Conservation (phyloP, 2,329 filamentous ascomycete species). For the Metarhizium rileyi region DNA sequence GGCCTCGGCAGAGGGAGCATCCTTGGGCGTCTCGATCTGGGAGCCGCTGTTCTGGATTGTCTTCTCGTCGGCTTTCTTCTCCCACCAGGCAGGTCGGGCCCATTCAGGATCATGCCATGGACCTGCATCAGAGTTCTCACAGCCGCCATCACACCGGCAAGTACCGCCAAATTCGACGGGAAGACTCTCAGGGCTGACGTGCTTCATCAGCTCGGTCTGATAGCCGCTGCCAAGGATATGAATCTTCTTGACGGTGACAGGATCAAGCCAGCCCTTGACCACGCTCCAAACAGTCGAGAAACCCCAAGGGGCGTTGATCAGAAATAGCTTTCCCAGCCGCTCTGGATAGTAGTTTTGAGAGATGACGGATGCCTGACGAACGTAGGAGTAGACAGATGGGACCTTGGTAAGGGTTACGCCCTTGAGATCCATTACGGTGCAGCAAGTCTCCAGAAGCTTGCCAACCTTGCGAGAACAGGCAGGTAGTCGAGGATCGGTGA, state of each 20-base stretch:
- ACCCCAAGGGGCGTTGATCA: slow-evolving; percentile 97
- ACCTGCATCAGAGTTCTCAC: slow-evolving; percentile 76
- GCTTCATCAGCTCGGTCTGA: slow-evolving; percentile 71
- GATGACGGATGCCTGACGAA: slow-evolving; percentile 74
- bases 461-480: slow-evolving; percentile 90
- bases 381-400: slow-evolving; percentile 77
- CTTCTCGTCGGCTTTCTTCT: slow-evolving; percentile 32
- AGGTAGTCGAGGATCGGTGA: slow-evolving; percentile 84
- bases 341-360: slow-evolving; percentile 99
- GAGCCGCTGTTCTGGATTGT: slow-evolving; percentile 31
- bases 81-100: slow-evolving; percentile 56
- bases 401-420: slow-evolving; percentile 79
- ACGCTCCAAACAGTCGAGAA: slow-evolving; percentile 79
- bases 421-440: slow-evolving; percentile 97
- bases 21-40: slow-evolving; percentile 24
- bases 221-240: slow-evolving; percentile 76
- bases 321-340: slow-evolving; percentile 87
- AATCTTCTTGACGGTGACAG: slow-evolving; percentile 94
- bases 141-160: slow-evolving; percentile 76
- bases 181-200: slow-evolving; percentile 84
- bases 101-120: slow-evolving; percentile 71
- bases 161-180: slow-evolving; percentile 76
- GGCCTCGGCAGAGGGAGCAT: slow-evolving; percentile 19
- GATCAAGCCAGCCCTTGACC: slow-evolving; percentile 91
- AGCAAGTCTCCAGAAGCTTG: slow-evolving; percentile 90